These are phyloP conservation scores for Forsythia suspensa DNA, from an alignment of 257 asterid species.

Conservation along the genomic window DNA sequence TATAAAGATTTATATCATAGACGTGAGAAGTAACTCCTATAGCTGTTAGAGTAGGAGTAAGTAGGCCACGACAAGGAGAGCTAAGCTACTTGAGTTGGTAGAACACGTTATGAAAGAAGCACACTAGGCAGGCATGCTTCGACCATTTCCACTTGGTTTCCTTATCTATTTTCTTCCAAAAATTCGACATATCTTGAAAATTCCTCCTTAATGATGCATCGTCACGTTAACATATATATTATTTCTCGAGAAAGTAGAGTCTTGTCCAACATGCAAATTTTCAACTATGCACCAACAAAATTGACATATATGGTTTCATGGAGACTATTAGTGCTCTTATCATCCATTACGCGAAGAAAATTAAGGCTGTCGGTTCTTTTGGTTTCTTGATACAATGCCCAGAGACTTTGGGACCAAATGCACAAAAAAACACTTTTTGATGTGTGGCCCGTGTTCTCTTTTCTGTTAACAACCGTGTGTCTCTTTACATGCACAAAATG, in stretches of 20 bases:
- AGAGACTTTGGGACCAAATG: constrained; percentile 35
- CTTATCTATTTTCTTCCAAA: background rate
- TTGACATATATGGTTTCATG: background rate
- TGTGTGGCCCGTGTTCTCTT: constrained; percentile 26
- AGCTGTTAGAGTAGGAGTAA: background rate
- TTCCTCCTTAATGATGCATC: background rate
- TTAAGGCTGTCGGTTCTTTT: constrained; percentile 29
- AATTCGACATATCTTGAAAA: background rate
- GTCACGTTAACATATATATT: background rate
- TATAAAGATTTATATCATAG: background rate
- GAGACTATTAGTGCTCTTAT: constrained; percentile 3
- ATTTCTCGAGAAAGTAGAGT: background rate
- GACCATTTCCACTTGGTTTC: background rate
- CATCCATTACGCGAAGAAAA: constrained; percentile 16
- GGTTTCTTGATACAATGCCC: constrained; percentile 25
- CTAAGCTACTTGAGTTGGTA: background rate
- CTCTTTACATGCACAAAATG: constrained; percentile 34
- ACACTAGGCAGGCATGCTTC: background rate
- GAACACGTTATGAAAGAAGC: background rate
- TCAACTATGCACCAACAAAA: background rate
- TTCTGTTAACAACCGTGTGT: constrained; percentile 20
- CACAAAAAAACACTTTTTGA: constrained; percentile 12
- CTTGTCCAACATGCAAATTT: background rate
- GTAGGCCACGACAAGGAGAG: background rate
- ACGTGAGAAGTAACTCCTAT: background rate